Evolutionary conservation across 148 eudicot species (phyloP), one percentile per base, ranked within the genome.

Genomic region (Fagopyrum homotropicum): DNA sequence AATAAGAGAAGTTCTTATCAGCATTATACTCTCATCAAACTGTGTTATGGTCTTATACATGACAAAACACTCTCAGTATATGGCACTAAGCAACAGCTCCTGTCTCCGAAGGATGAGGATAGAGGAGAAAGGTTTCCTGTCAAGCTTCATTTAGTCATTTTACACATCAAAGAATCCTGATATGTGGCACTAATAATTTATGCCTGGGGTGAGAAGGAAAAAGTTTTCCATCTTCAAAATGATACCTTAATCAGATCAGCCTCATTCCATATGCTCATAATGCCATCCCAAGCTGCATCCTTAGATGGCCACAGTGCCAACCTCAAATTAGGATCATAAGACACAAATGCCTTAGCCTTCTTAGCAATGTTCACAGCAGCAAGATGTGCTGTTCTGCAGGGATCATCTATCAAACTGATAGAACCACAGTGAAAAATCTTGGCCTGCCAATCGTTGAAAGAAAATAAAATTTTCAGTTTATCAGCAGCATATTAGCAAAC

Each of bases 231-330:
- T 66, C 17, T 1, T 66, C 9, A 26, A 9, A 14, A 66, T 26
- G 15, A 61, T 81, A 90, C 97, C 95, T 92, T 92, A 76, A 91
- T 93, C 78, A 93, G 75, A 83, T 93, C 98, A 50, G 97, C 98
- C 72, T 88, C 88, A 77, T 91, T 80, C 98, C 98, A 93, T 73
- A 93, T 81, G 81, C 91, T 84, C 94, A 88, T 89, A 84, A 93
- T 91, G 47, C 82, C 86, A 45, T 82, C 75, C 54, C 95, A 85
- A 75, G 98, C 98, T 73, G 88, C 91, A 73, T 91, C 89, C 45
- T 82, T 86, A 43, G 98, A 93, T 22, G 97, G 93, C 98, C 98
- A 93, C 71, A 93, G 79, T 22, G 89, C 86, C 83, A 91, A 79
- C 50, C 98, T 86, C 86, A 93, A 77, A 77, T 93, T 93, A 7